phyloP scores from a whole-genome alignment of 768 basidiomycete species.

The Suillus fuscotomentosus region DNA sequence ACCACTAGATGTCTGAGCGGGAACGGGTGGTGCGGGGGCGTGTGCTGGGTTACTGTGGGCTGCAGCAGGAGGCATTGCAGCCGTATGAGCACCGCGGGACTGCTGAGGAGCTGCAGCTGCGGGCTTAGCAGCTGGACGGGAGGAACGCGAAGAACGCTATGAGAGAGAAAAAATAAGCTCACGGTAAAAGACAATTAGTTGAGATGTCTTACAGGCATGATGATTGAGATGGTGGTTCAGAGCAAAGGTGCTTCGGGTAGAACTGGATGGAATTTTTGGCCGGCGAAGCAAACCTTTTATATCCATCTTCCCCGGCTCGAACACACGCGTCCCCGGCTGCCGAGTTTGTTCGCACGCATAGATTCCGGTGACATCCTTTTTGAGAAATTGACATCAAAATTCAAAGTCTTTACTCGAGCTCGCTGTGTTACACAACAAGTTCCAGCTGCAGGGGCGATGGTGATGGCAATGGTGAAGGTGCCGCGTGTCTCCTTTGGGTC shows the following conservation, averaged over 20 bases:
- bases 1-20: constrained; percentile 38
- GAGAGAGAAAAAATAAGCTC: not conserved
- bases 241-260: constrained; percentile 10
- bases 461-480: constrained; percentile 16
- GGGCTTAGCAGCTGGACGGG: constrained; percentile 56
- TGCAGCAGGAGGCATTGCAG: constrained; percentile 43
- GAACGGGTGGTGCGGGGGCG: constrained; percentile 39
- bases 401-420: not conserved
- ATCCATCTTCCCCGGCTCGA: constrained; percentile 5
- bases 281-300: constrained; percentile 19
- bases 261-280: constrained; percentile 15
- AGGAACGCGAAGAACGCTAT: constrained; percentile 78
- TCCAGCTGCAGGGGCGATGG: not conserved
- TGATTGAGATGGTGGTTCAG: constrained; percentile 18
- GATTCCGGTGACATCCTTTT: constrained; percentile 13
- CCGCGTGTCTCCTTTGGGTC: not conserved
- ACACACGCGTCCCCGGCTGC: constrained; percentile 15
- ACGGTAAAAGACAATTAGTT: not conserved
- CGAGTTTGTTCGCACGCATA: not conserved
- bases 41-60: constrained; percentile 43
- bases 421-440: constrained; percentile 1
- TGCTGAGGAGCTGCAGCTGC: constrained; percentile 52
- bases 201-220: constrained; percentile 48
- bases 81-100: constrained; percentile 46
- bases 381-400: constrained; percentile 1